Evolutionary conservation across 306 rosid genomes (phyloP).

Genomic region (Myrica gale): DNA sequence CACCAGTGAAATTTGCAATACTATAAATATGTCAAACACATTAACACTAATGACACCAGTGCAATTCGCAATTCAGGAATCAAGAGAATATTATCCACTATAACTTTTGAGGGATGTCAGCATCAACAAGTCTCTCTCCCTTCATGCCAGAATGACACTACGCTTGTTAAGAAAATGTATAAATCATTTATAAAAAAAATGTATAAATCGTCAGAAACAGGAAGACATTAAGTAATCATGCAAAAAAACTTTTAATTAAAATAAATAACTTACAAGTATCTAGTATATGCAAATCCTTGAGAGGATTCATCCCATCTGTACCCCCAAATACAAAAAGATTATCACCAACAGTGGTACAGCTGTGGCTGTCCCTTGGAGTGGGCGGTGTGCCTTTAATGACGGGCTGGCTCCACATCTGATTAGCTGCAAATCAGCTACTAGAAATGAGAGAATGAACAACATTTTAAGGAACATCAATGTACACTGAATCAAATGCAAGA

Average conservation of each 20-base stretch:
- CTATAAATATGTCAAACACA: conserved; percentile 41
- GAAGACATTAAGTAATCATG: not conserved
- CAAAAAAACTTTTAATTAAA: conserved; percentile 2
- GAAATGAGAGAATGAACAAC: conserved; percentile 25
- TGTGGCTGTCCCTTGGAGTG: conserved; percentile 90
- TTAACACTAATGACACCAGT: conserved; percentile 9
- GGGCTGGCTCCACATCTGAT: conserved; percentile 83
- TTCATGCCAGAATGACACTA: conserved; percentile 14
- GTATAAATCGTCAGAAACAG: not conserved
- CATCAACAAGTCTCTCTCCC: not conserved
- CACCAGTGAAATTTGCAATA: not conserved
- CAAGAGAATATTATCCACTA: not conserved
- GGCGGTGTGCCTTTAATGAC: conserved; percentile 71
- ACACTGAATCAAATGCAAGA: conserved; percentile 8
- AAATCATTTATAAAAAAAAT: no score
- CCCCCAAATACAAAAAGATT: conserved; percentile 92
- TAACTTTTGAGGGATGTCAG: conserved; percentile 10
- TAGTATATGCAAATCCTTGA: conserved; percentile 75
- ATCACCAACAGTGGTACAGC: conserved; percentile 77
- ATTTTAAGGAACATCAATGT: conserved; percentile 25
- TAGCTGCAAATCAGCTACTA: conserved; percentile 63
- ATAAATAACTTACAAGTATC: conserved; percentile 73
- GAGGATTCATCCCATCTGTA: conserved; percentile 90
- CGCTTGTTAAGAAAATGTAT: not conserved
- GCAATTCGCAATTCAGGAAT: not conserved